Conservation (phyloP, 2,329 filamentous ascomycete genomes). For the Fusarium austroafricanum region DNA sequence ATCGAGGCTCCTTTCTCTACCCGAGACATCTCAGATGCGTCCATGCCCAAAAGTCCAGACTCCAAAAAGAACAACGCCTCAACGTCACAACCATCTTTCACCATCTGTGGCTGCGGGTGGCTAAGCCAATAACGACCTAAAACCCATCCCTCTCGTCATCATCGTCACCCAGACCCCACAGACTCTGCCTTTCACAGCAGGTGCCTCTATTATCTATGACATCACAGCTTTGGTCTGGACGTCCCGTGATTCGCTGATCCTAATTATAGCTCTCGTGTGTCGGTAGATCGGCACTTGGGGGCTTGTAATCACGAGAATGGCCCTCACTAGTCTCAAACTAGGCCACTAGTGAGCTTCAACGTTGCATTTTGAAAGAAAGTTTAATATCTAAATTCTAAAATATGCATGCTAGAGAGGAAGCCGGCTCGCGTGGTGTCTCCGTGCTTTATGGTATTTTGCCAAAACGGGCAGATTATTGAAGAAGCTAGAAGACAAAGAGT, state of each 20-base stretch:
- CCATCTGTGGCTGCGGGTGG: not conserved
- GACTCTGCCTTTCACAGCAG: not conserved
- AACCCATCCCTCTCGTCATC: not conserved
- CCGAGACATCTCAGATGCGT: too few relatives aligned
- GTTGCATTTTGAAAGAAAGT: slow-evolving; percentile 1
- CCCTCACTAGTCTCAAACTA: not conserved
- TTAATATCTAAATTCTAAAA: not conserved
- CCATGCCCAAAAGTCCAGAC: not conserved
- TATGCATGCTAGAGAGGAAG: not conserved
- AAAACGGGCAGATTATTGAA: not conserved
- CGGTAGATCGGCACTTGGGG: slow-evolving; percentile 11
- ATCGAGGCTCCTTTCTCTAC: too few relatives aligned
- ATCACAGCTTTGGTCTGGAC: not conserved
- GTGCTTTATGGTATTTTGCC: not conserved
- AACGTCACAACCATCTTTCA: not conserved
- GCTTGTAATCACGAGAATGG: slow-evolving; percentile 12
- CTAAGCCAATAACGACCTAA: not conserved
- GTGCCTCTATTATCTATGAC: not conserved
- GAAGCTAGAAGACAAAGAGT: not conserved
- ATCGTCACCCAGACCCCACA: not conserved
- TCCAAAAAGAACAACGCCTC: not conserved
- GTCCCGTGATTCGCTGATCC: not conserved
- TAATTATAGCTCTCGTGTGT: slow-evolving; percentile 27
- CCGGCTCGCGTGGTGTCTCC: not conserved
- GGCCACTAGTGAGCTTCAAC: slow-evolving; percentile 1